Base-by-base conservation (phyloP, 768 basidiomycete species). In the Lactarius deliciosus region DNA sequence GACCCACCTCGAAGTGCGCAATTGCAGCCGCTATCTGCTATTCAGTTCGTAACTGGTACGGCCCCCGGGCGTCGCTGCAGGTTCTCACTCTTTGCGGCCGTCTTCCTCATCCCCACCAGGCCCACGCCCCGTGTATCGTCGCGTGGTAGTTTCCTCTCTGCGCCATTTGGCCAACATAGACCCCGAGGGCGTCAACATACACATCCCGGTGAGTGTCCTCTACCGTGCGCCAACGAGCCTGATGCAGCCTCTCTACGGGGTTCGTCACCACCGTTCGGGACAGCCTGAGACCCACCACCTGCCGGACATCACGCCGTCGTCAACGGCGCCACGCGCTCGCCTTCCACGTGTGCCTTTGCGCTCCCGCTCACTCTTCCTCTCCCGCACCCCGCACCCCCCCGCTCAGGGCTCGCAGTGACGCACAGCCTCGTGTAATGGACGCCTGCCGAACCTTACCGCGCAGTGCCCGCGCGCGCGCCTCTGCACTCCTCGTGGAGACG, bases 1-100 rank as follows among this genome's bases (percentile, higher is more conserved):
- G n/a, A 60, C 59, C 30, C 40, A 55, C 53, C 40, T 55, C 32
- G 9, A 60, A 30, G 40, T 65, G 18, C 38, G n/a, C 58, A 20
- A 20, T 10, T 18, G 36, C n/a, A 10, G n/a, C 22, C 57, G 11
- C 57, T 22, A 36, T 58, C 36, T 58, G n/a, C n/a, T n/a, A n/a
- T n/a, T 25, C 57, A 40, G 57, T 56, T 56, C 38, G 36, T 13
- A 22, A 40, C 38, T 16, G 20, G 36, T 28, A 22, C 30, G 13
- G 32, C 32, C 18, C 7, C 22, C 30, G 30, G 11, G 36, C 11
- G 1, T 18, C 30, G 22, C 22, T 8, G 55, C 38, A 40, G 2
- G 15, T 40, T 15, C 15, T 40, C 15, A 2, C 30, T 36, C 63
- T 64, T 64, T n/a, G 5, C n/a, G 47, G 57, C n/a, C 45, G 63